Base-by-base conservation (phyloP, 1,284 basidiomycete species). In the Pholiota adiposa region DNA sequence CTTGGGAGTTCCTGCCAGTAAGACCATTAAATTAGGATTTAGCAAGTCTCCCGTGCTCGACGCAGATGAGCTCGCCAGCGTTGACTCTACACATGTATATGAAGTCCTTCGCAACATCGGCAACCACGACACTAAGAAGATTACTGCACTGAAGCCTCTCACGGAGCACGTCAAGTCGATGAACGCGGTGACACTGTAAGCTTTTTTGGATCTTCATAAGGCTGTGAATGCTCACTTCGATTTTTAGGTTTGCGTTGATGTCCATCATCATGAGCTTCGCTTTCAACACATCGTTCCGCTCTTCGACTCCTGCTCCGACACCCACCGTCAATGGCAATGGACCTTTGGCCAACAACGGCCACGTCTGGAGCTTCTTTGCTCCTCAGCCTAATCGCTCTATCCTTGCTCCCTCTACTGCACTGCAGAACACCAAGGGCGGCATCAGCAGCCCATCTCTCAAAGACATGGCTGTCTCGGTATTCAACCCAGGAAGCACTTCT, bases 191-290 rank as follows among this genome's bases (percentile, higher is more conserved):
- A 88, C 86, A 31, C 75, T 90, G 89, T 90, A 76, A 19, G 85
- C 74, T 56, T 48, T 51, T 36, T 33, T 58, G 52, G 54, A 43
- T 60, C 34, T 44, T 16, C 58, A 43, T 44, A 25, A 52, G 31
- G 29, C 58, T 33, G 54, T 31, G 64, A 61, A 62, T 36, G 56
- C 29, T 40, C 25, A 51, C 33, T 36, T 34, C 25, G n/a, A 50
- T 62, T 53, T 27, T 34, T 51, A 90, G 89, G 51, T 80, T 90
- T 61, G 86, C 87, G 0, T 70, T 90, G 52, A 72, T 90, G 60
- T 88, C 87, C 36, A 76, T 90, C 40, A 78, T 90, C n/a, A 75
- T 89, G 55, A 86, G 87, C 12, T 83, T 87, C 62, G 76, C 85
- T 8, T 80, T 87, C 66, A 86, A 87, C 60, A 80, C 82, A 3